Percentiles rank a stretch among this genome's conserved stretches.
Evolutionary conservation across 2,329 filamentous ascomycete genomes (phyloP).

Genomic region (Xylaria sp.): DNA sequence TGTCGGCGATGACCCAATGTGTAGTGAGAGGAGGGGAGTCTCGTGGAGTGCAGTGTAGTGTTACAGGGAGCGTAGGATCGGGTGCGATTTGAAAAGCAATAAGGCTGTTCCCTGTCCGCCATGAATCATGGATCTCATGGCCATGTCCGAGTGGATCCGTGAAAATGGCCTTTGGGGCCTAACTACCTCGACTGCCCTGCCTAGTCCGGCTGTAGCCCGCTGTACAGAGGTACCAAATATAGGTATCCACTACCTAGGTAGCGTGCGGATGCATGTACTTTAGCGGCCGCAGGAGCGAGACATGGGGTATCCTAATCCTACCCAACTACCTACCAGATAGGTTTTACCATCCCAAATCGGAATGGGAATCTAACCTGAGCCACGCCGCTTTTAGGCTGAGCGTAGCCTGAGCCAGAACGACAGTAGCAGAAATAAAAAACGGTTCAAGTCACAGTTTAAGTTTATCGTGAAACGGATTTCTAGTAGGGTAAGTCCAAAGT

Average conservation of each 20-base stretch:
- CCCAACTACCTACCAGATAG: too few species aligned
- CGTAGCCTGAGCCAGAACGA: too few species aligned
- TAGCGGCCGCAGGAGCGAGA: not conserved
- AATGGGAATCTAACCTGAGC: too few species aligned
- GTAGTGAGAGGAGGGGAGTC: slow-evolving; percentile 18
- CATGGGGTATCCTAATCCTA: slow-evolving; percentile 9
- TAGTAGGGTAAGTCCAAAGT: too few species aligned
- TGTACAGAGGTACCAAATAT: not conserved
- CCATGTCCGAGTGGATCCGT: slow-evolving; percentile 14
- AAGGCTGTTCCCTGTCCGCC: slow-evolving; percentile 20
- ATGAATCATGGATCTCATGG: slow-evolving; percentile 22
- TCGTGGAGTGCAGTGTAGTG: not conserved
- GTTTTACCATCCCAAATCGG: too few species aligned
- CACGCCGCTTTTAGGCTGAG: too few species aligned
- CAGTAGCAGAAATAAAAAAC: too few species aligned
- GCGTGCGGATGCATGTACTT: slow-evolving; percentile 1
- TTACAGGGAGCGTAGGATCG: not conserved
- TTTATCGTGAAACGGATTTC: too few species aligned
- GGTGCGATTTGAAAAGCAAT: slow-evolving; percentile 3
- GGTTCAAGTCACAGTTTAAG: too few species aligned
- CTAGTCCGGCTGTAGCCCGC: not conserved
- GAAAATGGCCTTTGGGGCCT: slow-evolving; percentile 14
- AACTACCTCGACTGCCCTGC: slow-evolving; percentile 13
- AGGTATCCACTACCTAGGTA: not conserved
- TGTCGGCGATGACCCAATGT: slow-evolving; percentile 10